Base-by-base conservation (phyloP, 2,329 filamentous ascomycete species). In the Colletotrichum falcatum region DNA sequence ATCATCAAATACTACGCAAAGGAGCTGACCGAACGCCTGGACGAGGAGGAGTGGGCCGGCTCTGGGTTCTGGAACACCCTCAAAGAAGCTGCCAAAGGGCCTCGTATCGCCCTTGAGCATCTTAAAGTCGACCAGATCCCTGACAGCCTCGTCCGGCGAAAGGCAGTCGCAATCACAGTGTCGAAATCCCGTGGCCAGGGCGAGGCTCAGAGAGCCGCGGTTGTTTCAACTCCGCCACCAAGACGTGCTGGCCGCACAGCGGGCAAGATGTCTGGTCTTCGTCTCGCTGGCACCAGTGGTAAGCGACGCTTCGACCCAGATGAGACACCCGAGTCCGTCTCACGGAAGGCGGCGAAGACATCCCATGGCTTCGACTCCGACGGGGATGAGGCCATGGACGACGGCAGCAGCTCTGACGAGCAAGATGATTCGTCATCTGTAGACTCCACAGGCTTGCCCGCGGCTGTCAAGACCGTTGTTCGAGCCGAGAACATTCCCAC, bases 401-500 rank as follows among this genome's bases (percentile, higher is more conserved):
- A 80, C 16, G 66, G 49, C 61, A 74, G 8, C 62, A 76, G 7
- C 8, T 74, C 73, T 2, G 78, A 74, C 20, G 76, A 76, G 39
- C 72, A 78, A 18, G 76, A 76, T 42, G 73, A 77, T 23, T 73
- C 78, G 56, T 51, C 51, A 3, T 65, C 63, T 56, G 59, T 71
- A 16, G 66, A 73, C 23, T 70, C 63, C 18, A 51, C 70, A 6
- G 69, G 63, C 0, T 72, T 64, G 23, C 63, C 63, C 8, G 74
- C 75, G 44, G 78, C 79, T 2, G 77, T 83, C 58, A 82, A 79
- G 56, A 76, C 89, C 20, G 81, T 86, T 16, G 80, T 88, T 12
- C 82, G 82, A 33, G 81, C 86, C 6, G 86, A 89, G 65, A 83
- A 79, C 58, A 74, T 88, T 14, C 87, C 86, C 0, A 84, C 85